Evolutionary conservation across 2,329 filamentous ascomycete species (phyloP), one percentile per base, ranked within the genome.

Genomic region (Phyllachora maydis): DNA sequence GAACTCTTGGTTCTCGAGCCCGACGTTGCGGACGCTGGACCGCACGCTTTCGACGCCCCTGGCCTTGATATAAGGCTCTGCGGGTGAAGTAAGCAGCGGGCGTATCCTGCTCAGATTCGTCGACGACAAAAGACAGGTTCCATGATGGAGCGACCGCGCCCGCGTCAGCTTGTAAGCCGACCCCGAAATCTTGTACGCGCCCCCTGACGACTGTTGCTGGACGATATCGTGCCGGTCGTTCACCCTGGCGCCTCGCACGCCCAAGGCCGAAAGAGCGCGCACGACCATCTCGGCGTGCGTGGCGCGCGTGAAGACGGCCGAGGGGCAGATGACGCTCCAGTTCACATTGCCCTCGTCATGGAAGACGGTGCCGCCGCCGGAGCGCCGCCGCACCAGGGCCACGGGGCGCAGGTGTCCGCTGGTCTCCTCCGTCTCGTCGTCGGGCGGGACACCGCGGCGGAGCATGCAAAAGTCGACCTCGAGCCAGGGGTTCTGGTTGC

Each of bases 401-500:
- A 66, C 47, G 23, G 35, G 17, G 10, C 12, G 8, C 16, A 10
- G 7, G 11, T 15, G 15, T 19, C 5, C 11, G 17, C n/a, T 12
- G n/a, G 18, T 3, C 7, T 19, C 11, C n/a, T 15, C 14, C 5
- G 13, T 12, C 20, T 24, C 10, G 31, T 26, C 6, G 30, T 25
- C 11, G 28, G 32, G 2, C 26, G 30, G n/a, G 22, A 35, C 8
- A 11, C 31, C 36, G 16, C 31, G 42, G 33, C 39, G 38, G 6
- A 91, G 52, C 1, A 66, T 54, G 18, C 50, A 50, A 6, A 93
- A 59, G 42, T 91, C 78, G 30, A 79, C 70, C 52, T 98, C 88
- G 6, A 79, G 59, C 88, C 85, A 98, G 25, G 88, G 88, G 45
- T 98, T 98, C 52, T 98, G 88, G 45, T 98, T 98, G 29, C 88